Percentiles rank a stretch among this genome's conserved stretches.
phyloP scores from a whole-genome alignment of 106 monocot species.

The Allium cepa region DNA sequence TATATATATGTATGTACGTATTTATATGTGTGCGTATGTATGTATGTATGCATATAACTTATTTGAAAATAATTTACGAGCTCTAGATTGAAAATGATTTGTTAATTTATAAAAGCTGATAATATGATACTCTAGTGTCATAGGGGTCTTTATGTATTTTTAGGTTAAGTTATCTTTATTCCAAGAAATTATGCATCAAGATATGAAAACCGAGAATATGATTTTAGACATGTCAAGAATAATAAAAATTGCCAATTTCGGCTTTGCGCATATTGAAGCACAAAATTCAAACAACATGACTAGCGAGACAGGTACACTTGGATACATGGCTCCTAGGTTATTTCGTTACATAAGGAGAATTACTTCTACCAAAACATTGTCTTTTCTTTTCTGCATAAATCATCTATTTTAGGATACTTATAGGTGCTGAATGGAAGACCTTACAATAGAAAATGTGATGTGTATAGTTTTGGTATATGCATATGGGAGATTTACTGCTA shows the following conservation, averaged over 20 bases:
- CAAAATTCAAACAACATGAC: constrained; percentile 53
- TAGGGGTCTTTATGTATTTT: not conserved
- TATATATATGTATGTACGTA: no score
- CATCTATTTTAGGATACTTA: not conserved
- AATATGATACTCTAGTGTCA: no score
- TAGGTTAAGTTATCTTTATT: constrained; percentile 22
- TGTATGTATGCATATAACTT: no score
- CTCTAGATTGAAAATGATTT: no score
- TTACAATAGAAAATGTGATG: constrained; percentile 85
- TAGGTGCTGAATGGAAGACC: constrained; percentile 79
- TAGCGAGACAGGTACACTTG: constrained; percentile 50
- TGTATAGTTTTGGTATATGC: constrained; percentile 85
- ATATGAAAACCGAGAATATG: constrained; percentile 63
- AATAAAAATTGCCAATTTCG: constrained; percentile 52
- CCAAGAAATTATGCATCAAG: constrained; percentile 51
- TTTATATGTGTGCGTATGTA: no score
- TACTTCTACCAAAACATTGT: not conserved
- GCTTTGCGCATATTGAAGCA: constrained; percentile 47
- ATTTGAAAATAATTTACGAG: no score
- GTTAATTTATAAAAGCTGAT: no score
- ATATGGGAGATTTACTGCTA: constrained; percentile 92
- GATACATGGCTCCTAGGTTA: constrained; percentile 59
- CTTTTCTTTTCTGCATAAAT: constrained; percentile 5
- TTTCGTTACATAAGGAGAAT: not conserved
- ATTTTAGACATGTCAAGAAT: constrained; percentile 37